These are phyloP conservation scores for Lasiosphaeria ovina DNA, from an alignment of 495 filamentous ascomycete species.

Conservation along the genomic window DNA sequence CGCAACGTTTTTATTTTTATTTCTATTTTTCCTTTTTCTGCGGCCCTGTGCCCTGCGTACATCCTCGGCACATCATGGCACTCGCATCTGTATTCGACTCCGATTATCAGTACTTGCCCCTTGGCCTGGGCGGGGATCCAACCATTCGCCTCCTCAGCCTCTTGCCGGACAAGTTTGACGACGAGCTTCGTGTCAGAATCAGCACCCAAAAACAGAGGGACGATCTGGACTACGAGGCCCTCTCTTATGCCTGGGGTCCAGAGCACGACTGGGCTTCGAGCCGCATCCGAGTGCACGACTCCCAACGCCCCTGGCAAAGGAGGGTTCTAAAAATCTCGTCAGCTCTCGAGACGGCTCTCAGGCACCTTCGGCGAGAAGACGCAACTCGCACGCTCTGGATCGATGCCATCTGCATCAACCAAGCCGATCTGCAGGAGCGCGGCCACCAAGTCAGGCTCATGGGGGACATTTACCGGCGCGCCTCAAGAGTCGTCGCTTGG, in stretches of 20 bases:
- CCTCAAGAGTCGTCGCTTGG: neutral
- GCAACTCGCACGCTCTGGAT: constrained; percentile 4
- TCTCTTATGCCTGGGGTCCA: neutral
- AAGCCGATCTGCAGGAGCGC: constrained; percentile 8
- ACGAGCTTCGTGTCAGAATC: neutral
- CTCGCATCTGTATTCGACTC: neutral
- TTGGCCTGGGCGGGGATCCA: neutral
- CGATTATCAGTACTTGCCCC: neutral
- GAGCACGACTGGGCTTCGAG: neutral
- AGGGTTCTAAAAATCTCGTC: neutral
- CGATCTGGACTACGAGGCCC: neutral
- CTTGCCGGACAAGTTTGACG: neutral
- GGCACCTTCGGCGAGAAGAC: neutral
- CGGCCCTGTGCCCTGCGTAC: no score
- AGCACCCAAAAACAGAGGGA: neutral
- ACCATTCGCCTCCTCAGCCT: neutral
- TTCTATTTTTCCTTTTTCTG: no score
- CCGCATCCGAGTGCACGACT: neutral
- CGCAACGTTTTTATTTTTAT: neutral
- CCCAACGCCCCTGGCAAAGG: neutral
- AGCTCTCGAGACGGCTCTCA: neutral
- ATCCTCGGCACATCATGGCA: neutral
- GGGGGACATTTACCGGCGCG: constrained; percentile 7
- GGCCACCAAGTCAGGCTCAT: constrained; percentile 1
- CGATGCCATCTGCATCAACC: no score